Percentiles rank a stretch among this genome's conserved stretches.
phyloP scores from a whole-genome alignment of 345 rosid species.

The Ceriops decandra region DNA sequence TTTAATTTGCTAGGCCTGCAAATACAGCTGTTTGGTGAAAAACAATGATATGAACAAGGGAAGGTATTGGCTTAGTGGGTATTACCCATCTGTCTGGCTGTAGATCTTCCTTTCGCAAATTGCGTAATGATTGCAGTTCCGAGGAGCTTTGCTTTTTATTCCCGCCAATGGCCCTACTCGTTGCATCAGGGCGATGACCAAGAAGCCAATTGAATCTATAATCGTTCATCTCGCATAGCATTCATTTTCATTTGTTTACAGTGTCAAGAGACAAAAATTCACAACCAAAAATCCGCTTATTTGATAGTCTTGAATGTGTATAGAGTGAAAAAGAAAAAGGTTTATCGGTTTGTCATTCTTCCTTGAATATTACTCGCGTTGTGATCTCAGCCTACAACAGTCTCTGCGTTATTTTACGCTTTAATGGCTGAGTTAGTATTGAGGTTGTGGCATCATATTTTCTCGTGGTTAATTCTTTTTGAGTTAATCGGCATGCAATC shows the following conservation, averaged over 20 bases:
- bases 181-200: neutral
- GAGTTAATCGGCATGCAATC: too few relatives aligned
- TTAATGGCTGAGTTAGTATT: too few relatives aligned
- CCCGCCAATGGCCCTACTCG: too few relatives aligned
- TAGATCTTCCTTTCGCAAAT: neutral
- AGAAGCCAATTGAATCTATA: neutral
- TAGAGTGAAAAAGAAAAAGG: neutral
- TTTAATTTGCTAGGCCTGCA: neutral
- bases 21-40: neutral
- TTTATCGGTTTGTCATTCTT: neutral
- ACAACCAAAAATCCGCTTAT: neutral
- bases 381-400: too few relatives aligned
- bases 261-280: neutral
- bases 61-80: neutral
- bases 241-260: neutral
- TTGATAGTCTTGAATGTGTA: conserved; percentile 12
- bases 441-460: too few relatives aligned
- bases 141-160: neutral
- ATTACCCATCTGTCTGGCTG: neutral
- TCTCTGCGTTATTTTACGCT: too few relatives aligned
- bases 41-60: neutral
- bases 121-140: neutral
- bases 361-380: neutral
- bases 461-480: too few relatives aligned
- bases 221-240: neutral